Percentiles rank a stretch among this genome's conserved stretches.
These are phyloP conservation scores for Yamadazyma blattariae DNA, from an alignment of 1,139 yeast species.

Conservation along the genomic window DNA sequence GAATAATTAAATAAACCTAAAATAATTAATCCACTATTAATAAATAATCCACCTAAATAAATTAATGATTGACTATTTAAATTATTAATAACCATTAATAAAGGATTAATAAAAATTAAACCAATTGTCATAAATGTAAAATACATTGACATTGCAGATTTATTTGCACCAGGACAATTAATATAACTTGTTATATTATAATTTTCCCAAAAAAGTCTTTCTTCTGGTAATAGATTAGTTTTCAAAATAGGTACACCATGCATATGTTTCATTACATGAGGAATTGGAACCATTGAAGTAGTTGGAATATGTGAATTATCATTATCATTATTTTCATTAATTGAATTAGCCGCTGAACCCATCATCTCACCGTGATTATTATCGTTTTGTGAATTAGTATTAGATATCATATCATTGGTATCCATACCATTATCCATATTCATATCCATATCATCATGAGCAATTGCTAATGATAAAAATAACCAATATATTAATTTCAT, in stretches of 20 bases:
- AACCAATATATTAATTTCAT: constrained; percentile 1
- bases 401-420: background rate
- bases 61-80: constrained; percentile 44
- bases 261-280: constrained; percentile 52
- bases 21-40: constrained; percentile 46
- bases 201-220: constrained; percentile 70
- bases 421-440: background rate
- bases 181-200: constrained; percentile 83
- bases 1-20: constrained; percentile 57
- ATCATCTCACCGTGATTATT: too few relatives aligned
- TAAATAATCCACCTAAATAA: constrained; percentile 55
- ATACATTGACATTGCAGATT: constrained; percentile 58
- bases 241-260: constrained; percentile 81
- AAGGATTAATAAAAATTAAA: constrained; percentile 64
- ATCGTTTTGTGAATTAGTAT: too few relatives aligned
- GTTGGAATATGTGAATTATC: background rate
- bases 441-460: background rate
- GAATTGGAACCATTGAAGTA: constrained; percentile 25
- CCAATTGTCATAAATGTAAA: constrained; percentile 43
- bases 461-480: background rate
- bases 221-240: constrained; percentile 67
- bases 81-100: constrained; percentile 62
- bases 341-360: background rate
- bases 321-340: background rate
- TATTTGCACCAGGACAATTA: constrained; percentile 49